Base-by-base conservation (phyloP, 192 early-diverging fungal genomes). In the Entomortierella lignicola region DNA sequence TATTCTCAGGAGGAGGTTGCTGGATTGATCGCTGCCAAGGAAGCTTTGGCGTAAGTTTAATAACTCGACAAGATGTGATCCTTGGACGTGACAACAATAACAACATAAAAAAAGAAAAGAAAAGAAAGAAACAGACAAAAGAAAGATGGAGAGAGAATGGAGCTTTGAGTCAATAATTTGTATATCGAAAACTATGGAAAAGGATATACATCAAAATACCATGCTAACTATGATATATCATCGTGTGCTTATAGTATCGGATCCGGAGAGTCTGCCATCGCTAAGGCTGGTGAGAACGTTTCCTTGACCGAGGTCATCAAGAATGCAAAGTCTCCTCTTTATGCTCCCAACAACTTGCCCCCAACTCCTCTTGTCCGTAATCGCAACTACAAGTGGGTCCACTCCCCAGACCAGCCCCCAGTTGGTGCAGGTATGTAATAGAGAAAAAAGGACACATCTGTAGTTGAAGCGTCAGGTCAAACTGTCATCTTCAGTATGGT, bases 1-100 rank as follows among this genome's bases (percentile, higher is more conserved):
- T 97, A 94, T 69, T 92, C 90, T 25, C 90, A 92, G 77, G 70
- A 90, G 27, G 93, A 96, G 62, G 85, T 96, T 56, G 92, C 90
- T 51, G 82, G 82, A 25, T 81, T 91, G 58, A 73, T 94, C 48
- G 82, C 84, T 48, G 86, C 69, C 32, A 75, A 69, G 65, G 69
- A 82, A 42, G 30, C 54, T 31, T 63, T 66, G 54, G 65, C 66
- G 64, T 67, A 67, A 66, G 66, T 65, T 20, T n/a, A n/a, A n/a
- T n/a, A n/a, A n/a, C n/a, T n/a, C n/a, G n/a, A n/a, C n/a, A n/a
- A n/a, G n/a, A n/a, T n/a, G n/a, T n/a, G n/a, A n/a, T n/a, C n/a
- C n/a, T n/a, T n/a, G n/a, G n/a, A n/a, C n/a, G n/a, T n/a, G n/a
- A n/a, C n/a, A n/a, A n/a, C n/a, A n/a, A n/a, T n/a, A n/a, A n/a